These are phyloP conservation scores for Prunus dulcis DNA, from an alignment of 306 rosid species.

Conservation along the genomic window DNA sequence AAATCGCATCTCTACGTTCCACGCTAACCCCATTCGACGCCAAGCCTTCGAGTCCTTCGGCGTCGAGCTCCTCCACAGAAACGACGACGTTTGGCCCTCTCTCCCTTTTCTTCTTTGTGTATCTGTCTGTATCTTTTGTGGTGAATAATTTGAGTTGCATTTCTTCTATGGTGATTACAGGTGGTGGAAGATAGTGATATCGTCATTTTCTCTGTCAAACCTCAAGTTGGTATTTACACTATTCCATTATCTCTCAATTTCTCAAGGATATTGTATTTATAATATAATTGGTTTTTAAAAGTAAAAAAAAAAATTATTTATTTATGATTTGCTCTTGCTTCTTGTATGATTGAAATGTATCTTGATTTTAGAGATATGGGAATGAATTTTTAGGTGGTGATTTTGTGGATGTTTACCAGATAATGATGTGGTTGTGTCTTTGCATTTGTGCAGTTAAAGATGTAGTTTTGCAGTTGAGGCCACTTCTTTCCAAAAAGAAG, in stretches of 20 bases:
- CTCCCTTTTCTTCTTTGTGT: not conserved
- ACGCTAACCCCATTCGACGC: conserved; percentile 15
- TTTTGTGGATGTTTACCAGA: not conserved
- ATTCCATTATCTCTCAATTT: not conserved
- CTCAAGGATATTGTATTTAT: not conserved
- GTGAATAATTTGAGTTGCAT: not conserved
- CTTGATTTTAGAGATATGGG: not conserved
- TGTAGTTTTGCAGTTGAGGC: conserved; percentile 55
- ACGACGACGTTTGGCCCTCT: conserved; percentile 20
- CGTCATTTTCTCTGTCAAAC: conserved; percentile 84
- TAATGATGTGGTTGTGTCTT: not conserved
- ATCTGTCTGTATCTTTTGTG: not conserved
- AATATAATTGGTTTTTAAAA: no score
- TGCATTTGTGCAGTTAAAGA: conserved; percentile 51
- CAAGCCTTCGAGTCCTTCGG: conserved; percentile 33
- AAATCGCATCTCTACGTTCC: conserved; percentile 60
- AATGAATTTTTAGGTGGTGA: not conserved
- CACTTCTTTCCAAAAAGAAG: conserved; percentile 64
- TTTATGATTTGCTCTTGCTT: not conserved
- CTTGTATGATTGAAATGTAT: not conserved
- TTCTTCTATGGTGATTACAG: conserved; percentile 28
- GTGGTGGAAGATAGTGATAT: conserved; percentile 79
- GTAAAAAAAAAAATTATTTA: not conserved
- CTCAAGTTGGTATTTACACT: conserved; percentile 59
- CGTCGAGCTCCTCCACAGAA: conserved; percentile 17